Base-by-base conservation (phyloP, 148 eudicot genomes). In the Fagopyrum esculentum region DNA sequence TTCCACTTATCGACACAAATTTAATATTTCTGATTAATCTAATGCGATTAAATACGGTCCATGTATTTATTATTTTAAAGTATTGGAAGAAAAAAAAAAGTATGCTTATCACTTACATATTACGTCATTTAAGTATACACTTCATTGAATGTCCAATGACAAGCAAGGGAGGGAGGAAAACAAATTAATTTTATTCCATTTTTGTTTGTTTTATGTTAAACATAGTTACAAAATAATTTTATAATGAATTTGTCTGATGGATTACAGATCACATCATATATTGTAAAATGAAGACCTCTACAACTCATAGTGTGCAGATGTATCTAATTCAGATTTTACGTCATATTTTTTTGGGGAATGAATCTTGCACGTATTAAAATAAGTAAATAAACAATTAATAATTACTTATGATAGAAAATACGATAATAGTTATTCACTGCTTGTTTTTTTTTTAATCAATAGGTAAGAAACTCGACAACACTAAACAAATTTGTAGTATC, bases 251-350 rank as follows among this genome's bases (percentile, higher is more conserved):
- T 61, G 68, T 61, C 68, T 10, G 19, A 9, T 6, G 43, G 68
- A 40, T 5, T 26, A 61, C 35, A 59, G 64, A 22, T 59, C 64
- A 59, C 26, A 60, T 26, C 68, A 61, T 26, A 61, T 26, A 9
- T 61, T 61, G 68, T 40, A 61, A 61, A 52, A 29, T 61, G 68
- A 61, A 61, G 68, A 61, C 22, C 68, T 61, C 68, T 61, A 61
- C 68, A 61, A 10, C 68, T 60, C 68, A 60, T 60, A 29, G 19
- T 60, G 68, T 61, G 68, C 43, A 61, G 68, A 61, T 61, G 15
- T 29, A 57, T 61, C 68, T 61, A 29, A 29, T 26, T 61, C 44
- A 61, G 68, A 61, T 61, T 61, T 61, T 61, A 61, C 68, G 68
- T 26, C 43, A 57, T 49, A 49, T 17, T 16, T 57, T 57, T 57